Evolutionary conservation across 2,329 filamentous ascomycete species (phyloP), one percentile per base, ranked within the genome.

Genomic region (Colletotrichum lentis): DNA sequence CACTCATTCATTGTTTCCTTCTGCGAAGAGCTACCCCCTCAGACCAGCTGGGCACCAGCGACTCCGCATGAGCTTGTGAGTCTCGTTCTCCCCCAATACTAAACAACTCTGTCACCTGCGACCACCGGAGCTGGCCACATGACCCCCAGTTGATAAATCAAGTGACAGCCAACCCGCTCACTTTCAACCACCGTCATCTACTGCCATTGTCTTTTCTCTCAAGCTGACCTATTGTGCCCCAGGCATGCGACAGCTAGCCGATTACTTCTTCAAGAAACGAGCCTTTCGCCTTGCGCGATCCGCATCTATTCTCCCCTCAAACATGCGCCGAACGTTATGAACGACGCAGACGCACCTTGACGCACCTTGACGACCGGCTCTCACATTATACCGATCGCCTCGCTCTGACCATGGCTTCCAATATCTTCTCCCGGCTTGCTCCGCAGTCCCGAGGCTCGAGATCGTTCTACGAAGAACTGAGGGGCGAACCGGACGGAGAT

Each of bases 401-500:
- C 35, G 47, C 31, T 10, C 14, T 31, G 56, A 70, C 69, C 56
- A 86, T 85, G 83, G 74, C 83, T 57, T 79, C 80, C 59, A 84
- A 84, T 61, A 75, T 84, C 56, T 84, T 86, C 71, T 82, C 82
- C 27, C 81, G 79, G 62, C 77, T 84, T 44, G 77, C 76, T 39
- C 76, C 78, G 43, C 73, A 76, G 20, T 72, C 73, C 52, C 76
- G 78, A 44, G 76, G 76, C 62, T 74, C 67, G 5, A 75, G 79
- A 57, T 82, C 85, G 3, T 85, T 84, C 71, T 87, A 87, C 74
- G 80, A 85, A 64, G 82, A 83, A 37, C 74, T 85, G 18, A 78
- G 81, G 69, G 77, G 69, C 7, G 71, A 76, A 35, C 72, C 77
- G n/a, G 81, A 81, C 53, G 78, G 78, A 50, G 74, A 80, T 24